These are phyloP conservation scores for Scleroderma bovista DNA, from an alignment of 768 basidiomycete species.

Conservation along the genomic window DNA sequence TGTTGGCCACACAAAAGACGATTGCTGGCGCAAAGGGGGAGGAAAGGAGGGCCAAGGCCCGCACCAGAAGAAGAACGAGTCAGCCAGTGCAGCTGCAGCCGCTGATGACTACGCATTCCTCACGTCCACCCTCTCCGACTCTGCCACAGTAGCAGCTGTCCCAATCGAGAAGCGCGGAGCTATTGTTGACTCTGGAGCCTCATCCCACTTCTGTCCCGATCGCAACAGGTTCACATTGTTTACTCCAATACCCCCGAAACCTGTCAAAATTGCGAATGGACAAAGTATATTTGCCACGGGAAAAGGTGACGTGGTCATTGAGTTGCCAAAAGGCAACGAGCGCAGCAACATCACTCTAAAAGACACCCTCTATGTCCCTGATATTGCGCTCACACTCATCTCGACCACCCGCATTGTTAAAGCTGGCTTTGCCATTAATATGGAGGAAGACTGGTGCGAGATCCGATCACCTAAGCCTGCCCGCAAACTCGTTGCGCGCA, in stretches of 20 bases:
- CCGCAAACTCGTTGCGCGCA: neutral
- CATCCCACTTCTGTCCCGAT: conserved; percentile 1
- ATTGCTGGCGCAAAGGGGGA: conserved; percentile 31
- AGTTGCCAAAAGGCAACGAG: conserved; percentile 19
- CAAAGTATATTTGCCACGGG: conserved; percentile 25
- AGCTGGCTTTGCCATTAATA: neutral
- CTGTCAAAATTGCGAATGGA: conserved; percentile 19
- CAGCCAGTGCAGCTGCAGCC: neutral
- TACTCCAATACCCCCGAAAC: neutral
- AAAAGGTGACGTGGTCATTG: conserved; percentile 25
- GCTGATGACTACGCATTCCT: neutral
- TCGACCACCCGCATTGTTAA: neutral
- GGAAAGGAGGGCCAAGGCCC: conserved; percentile 34
- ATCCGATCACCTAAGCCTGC: neutral
- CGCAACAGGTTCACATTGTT: neutral
- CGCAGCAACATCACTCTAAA: neutral
- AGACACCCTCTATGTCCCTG: neutral
- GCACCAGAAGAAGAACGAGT: conserved; percentile 15
- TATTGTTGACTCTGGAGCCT: conserved; percentile 1
- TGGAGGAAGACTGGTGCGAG: conserved; percentile 1
- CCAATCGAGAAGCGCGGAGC: neutral
- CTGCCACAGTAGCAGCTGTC: too few relatives aligned
- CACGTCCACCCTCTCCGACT: too few relatives aligned
- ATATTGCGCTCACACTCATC: conserved; percentile 3
- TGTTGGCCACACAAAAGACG: conserved; percentile 19